Base-by-base conservation (phyloP, 75 land plant genomes). In the Gnetum montanum region DNA sequence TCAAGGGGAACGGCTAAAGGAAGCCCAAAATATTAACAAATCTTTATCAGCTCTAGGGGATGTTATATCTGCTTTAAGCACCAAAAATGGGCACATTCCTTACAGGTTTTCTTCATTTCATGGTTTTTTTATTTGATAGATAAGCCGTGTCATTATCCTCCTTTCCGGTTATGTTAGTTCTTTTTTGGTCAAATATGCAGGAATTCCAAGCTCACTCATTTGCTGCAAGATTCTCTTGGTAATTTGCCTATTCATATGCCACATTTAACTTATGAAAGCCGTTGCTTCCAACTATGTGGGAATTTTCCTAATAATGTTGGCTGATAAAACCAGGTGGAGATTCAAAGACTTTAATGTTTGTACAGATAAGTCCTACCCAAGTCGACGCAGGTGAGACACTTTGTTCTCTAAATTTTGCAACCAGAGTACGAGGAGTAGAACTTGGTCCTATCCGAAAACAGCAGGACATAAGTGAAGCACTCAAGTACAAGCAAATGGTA, bases 41-140 rank as follows among this genome's bases (percentile, higher is more conserved):
- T 91, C 92, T 5, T 73, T 91, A 25, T 91, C 97, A 8, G 92
- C 97, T 23, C 77, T 91, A 18, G 97, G 92, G 23, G 97, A 91
- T 67, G 97, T 91, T 8, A 86, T 91, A 49, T 72, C 81, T 57
- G 85, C 97, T 35, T 71, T 91, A 25, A 76, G 92, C 20, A 68
- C 73, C 27, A 91, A 86, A 65, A 83, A 79, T 65, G 78, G 72
- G 55, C 93, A 92, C 46, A 63, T 92, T 1, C 97, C 97, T 41
- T 92, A 72, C 65, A 81, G 90, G 96, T 89, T 24, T 41, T 41
- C 43, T 15, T 4, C 43, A 43, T 25, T 29, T 37, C 44, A 24
- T 61, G 27, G 19, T 5, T 30, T 66, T n/a, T n/a, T n/a, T n/a
- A n/a, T n/a, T n/a, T n/a, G n/a, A n/a, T n/a, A n/a, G n/a, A n/a